These are phyloP conservation scores for Penicillium griseofulvum DNA, from an alignment of 2,329 filamentous ascomycete genomes.

Conservation along the genomic window DNA sequence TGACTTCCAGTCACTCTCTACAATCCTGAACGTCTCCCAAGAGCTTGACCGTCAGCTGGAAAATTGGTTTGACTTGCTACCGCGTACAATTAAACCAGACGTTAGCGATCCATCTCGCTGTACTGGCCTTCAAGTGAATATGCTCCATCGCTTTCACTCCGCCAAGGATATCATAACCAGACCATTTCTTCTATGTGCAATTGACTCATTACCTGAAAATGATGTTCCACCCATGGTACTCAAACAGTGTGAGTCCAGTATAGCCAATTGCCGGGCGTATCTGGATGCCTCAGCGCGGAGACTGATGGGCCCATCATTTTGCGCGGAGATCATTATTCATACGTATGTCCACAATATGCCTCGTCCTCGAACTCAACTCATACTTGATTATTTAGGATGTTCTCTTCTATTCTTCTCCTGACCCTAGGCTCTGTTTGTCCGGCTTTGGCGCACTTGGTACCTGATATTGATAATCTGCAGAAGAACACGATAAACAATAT, in stretches of 20 bases:
- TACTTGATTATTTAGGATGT: background rate
- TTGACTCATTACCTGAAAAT: background rate
- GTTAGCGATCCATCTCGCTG: constrained; percentile 1
- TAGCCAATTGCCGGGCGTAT: constrained; percentile 2
- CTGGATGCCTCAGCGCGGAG: constrained; percentile 1
- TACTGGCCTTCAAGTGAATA: constrained; percentile 5
- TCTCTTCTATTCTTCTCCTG: constrained; percentile 7
- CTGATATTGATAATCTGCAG: constrained; percentile 2
- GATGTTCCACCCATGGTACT: constrained; percentile 5
- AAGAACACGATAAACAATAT: constrained; percentile 1
- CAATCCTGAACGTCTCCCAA: constrained; percentile 3
- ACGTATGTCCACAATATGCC: background rate
- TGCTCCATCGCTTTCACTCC: constrained; percentile 7
- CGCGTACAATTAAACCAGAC: constrained; percentile 2
- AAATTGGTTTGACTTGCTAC: constrained; percentile 1
- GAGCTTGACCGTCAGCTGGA: constrained; percentile 2
- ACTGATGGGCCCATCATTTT: background rate
- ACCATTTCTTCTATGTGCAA: constrained; percentile 6
- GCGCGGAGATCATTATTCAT: constrained; percentile 6
- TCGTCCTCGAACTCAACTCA: background rate
- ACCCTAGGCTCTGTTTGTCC: constrained; percentile 3
- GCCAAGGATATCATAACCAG: constrained; percentile 7
- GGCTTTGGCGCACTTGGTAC: constrained; percentile 1
- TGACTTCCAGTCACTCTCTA: constrained; percentile 6
- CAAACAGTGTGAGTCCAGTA: constrained; percentile 4